Conservation (phyloP, 2,329 filamentous ascomycete species). For the Aspergillus pseudoviridinutans region DNA sequence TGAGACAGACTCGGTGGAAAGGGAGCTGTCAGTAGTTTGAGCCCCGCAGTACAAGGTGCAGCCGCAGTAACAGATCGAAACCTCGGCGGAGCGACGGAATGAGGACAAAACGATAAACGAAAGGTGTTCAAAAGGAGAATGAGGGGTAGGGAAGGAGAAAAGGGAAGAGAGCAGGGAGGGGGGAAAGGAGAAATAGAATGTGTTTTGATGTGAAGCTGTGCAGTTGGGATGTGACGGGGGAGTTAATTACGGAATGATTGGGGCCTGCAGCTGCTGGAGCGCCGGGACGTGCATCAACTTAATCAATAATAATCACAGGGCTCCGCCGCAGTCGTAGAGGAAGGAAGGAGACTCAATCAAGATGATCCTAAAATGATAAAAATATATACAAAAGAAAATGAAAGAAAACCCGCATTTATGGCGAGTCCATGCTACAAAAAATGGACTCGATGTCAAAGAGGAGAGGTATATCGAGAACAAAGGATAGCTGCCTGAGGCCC, state of each 20-base stretch:
- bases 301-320: background rate
- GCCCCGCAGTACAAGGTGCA: slow-evolving; percentile 13
- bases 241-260: background rate
- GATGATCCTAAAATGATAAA: background rate
- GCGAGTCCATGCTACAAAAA: background rate
- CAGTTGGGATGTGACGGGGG: background rate
- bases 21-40: background rate
- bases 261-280: background rate
- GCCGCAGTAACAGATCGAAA: slow-evolving; percentile 1
- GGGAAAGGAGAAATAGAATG: slow-evolving; percentile 10
- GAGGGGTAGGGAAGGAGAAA: slow-evolving; percentile 6
- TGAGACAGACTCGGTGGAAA: slow-evolving; percentile 1
- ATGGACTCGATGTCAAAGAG: background rate
- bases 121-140: background rate
- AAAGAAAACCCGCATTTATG: background rate
- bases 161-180: slow-evolving; percentile 7
- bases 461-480: background rate
- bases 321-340: background rate
- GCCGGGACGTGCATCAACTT: background rate
- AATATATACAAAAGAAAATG: background rate
- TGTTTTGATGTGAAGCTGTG: background rate
- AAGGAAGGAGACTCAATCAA: background rate
- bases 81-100: background rate
- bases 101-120: background rate
- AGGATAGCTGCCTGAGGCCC: background rate